Conservation (phyloP, 371 early-diverging fungal species). For the Haplosporangium sp. region DNA sequence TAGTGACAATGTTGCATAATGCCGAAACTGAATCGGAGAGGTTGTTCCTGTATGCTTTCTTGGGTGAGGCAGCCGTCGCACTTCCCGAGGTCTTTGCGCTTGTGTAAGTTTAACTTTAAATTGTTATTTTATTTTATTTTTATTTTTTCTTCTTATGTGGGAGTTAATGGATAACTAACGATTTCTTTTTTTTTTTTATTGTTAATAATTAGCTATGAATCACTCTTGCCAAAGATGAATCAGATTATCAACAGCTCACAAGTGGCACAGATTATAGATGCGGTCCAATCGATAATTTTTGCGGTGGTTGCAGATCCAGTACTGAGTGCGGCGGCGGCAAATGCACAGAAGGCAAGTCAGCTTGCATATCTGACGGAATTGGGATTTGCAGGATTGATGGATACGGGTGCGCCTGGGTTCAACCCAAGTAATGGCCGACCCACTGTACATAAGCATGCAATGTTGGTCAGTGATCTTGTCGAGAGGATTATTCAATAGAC, state of each 20-base stretch:
- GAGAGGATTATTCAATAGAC: conserved; percentile 67
- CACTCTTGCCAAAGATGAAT: conserved; percentile 81
- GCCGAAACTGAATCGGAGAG: conserved; percentile 89
- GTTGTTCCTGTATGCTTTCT: conserved; percentile 83
- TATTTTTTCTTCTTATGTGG: not conserved
- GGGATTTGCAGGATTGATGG: conserved; percentile 61
- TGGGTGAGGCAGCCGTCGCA: conserved; percentile 83
- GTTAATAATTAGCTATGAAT: conserved; percentile 61
- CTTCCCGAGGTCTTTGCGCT: conserved; percentile 82
- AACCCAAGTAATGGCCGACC: conserved; percentile 43
- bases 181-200: not conserved
- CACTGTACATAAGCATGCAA: conserved; percentile 60
- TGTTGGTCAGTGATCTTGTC: conserved; percentile 71
- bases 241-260: conserved; percentile 78
- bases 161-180: not conserved
- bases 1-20: conserved; percentile 85
- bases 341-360: conserved; percentile 59
- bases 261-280: conserved; percentile 76
- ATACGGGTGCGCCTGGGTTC: conserved; percentile 51
- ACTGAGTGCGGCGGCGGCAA: conserved; percentile 58
- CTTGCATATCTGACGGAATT: conserved; percentile 66
- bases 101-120: conserved; percentile 66
- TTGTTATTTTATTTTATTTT: conserved; percentile 9
- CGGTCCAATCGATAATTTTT: conserved; percentile 83
- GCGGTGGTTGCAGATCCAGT: conserved; percentile 77